Evolutionary conservation across 768 basidiomycete genomes (phyloP), one percentile per base, ranked within the genome.

Genomic region (Lactarius psammicola): DNA sequence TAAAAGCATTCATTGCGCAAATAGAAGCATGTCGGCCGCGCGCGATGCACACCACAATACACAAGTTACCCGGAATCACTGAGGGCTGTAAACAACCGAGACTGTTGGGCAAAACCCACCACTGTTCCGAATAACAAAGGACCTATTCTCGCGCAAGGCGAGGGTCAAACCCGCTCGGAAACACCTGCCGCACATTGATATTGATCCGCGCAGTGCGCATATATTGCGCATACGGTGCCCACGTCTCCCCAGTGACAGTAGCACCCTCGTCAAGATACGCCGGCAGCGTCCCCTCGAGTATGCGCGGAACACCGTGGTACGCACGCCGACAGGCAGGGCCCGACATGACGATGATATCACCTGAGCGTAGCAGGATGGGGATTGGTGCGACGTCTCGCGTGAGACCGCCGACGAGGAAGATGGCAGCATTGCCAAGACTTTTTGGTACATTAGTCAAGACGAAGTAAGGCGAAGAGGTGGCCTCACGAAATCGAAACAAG

Each of bases 301-400:
- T 89, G 42, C 95, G 83, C 2, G 96, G 96, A 2, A 98, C 86
- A 17, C 92, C 96, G 71, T 99, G 96, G 74, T 92, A 98, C n/a
- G 89, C 90, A 42, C 94, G 80, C 62, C 95, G 82, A 70, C 94
- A 92, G 28, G 79, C 79, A 10, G 88, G 88, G 0, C 97, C 96
- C 0, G 92, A 91, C 95, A 99, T 97, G 71, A 98, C 86, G 26
- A 97, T 80, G 1, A 89, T 85, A 73, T 99, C 97, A 3, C 96
- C 96, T 0, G 92, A 95, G 23, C 94, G 87, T 2, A 99, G 81
- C 26, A 98, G 80, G 65, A 99, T 87, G 0, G 95, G 85, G 17
- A 86, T 77, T 3, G 96, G 96, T 23, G 85, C 81, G 0, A 78
- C 80, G 59, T 95, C 88, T 62, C 95, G 84, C 10, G 92, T 92